Conservation (phyloP, 768 basidiomycete species). For the Serendipita sp. region DNA sequence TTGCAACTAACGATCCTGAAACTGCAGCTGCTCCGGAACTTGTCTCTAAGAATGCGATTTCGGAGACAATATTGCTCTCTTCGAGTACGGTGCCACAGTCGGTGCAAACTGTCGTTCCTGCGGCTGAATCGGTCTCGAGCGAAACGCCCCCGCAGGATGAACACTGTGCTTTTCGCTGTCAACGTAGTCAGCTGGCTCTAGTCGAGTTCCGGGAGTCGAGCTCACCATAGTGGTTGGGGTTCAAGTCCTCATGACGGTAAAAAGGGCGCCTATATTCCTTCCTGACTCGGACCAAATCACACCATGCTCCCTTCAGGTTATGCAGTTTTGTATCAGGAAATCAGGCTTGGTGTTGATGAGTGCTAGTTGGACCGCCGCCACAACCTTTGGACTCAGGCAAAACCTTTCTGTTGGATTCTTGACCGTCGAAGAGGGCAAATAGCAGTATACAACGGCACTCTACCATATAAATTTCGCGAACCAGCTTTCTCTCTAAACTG, state of each 20-base stretch:
- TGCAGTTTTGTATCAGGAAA: no score
- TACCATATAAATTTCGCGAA: no score
- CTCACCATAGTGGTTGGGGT: not conserved
- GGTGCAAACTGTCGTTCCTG: conserved; percentile 73
- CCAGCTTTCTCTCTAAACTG: no score
- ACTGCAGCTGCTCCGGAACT: conserved; percentile 86
- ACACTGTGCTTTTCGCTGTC: not conserved
- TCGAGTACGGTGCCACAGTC: conserved; percentile 81
- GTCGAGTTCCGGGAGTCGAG: not conserved
- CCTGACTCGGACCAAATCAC: no score
- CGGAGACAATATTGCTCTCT: conserved; percentile 85
- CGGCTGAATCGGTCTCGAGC: conserved; percentile 71
- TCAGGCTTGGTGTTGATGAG: no score
- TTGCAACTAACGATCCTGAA: conserved; percentile 80
- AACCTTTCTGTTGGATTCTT: no score
- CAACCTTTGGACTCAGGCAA: no score
- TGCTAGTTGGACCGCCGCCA: no score
- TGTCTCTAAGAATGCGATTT: conserved; percentile 91
- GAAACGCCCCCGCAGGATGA: conserved; percentile 53
- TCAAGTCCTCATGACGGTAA: not conserved
- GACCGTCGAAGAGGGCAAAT: no score
- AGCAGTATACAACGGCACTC: no score
- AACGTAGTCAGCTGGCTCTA: not conserved
- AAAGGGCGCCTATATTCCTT: no score
- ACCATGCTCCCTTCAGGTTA: no score